Base-by-base conservation (phyloP, 2,329 filamentous ascomycete species). In the Seiridium cupressi region DNA sequence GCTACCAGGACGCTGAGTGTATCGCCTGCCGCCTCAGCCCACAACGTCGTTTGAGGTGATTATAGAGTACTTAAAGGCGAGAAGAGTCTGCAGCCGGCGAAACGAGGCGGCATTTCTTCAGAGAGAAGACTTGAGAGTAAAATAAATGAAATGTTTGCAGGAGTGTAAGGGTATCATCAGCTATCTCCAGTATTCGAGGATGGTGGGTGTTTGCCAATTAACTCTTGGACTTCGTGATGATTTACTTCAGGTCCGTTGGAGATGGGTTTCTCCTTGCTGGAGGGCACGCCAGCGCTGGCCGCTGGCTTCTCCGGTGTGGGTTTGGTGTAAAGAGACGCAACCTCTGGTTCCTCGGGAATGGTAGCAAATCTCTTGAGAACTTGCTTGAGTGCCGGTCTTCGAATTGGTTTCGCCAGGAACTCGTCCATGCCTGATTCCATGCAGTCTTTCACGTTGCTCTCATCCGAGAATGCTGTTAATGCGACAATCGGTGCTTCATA, bases 341-440 rank as follows among this genome's bases (percentile, higher is more conserved):
- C 77, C 65, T 82, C 79, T 26, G 82, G 80, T 71, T 93, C 91
- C 70, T 94, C 91, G 0, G 84, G 85, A 36, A 95, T 96, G 0
- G 92, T 92, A 3, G 90, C 85, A 71, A 92, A 94, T 70, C 92
- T 92, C 70, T 89, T 91, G 10, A 96, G 79, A 0, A 96, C 92
- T 68, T 93, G 89, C 73, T 96, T 96, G 60, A 97, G 80, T 4
- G 91, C 91, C 1, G 91, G 91, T n/a, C 93, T 80, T 54, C 91
- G 84, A 64, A 97, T 96, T 0, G 86, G 86, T 67, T 89, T 89
- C 69, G 82, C 81, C 18, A 97, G 80, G 73, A 97, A 97, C 77
- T 93, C 92, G 69, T 97, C 86, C 93, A 97, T 97, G 59, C 93
- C 93, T 1, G 89, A 92, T 61, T 94, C 92, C 73, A 95, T 89